Evolutionary conservation across 2,329 filamentous ascomycete species (phyloP).

Genomic region (Alternaria sp.): DNA sequence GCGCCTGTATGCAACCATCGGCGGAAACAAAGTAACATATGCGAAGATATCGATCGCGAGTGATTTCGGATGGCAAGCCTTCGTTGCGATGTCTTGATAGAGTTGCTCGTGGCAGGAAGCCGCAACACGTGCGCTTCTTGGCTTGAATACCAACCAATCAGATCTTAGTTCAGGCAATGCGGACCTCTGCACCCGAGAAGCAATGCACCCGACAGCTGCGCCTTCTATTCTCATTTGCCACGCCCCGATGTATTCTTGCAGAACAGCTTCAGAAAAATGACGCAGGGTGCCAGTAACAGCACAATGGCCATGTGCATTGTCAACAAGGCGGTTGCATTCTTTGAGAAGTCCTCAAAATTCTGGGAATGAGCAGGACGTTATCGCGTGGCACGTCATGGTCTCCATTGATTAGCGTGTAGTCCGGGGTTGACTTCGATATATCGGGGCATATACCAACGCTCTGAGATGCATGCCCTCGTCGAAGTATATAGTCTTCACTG

Average conservation of each 20-base stretch:
- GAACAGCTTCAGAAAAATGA: neutral
- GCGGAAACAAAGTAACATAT: neutral
- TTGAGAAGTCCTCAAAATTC: neutral
- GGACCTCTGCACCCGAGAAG: constrained; percentile 13
- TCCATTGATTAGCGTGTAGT: neutral
- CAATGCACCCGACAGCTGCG: constrained; percentile 6
- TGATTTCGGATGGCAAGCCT: neutral
- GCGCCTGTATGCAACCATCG: constrained; percentile 3
- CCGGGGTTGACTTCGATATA: neutral
- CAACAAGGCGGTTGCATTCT: constrained; percentile 10
- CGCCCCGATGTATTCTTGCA: neutral
- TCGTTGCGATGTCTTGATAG: constrained; percentile 1
- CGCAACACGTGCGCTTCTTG: constrained; percentile 3
- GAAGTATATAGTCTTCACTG: neutral
- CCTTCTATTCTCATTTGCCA: constrained; percentile 1
- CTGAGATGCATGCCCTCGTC: neutral
- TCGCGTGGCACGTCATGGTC: neutral
- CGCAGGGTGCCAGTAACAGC: constrained; percentile 11
- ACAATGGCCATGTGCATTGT: constrained; percentile 5
- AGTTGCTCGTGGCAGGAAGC: constrained; percentile 7
- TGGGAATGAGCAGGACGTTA: neutral
- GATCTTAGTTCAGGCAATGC: constrained; percentile 3
- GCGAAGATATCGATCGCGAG: neutral
- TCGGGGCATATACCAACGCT: neutral
- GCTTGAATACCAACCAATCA: constrained; percentile 10